Percentiles rank a stretch among this genome's conserved stretches.
phyloP scores from a whole-genome alignment of 495 filamentous ascomycete genomes.

The Amphirosellinia nigrospora region DNA sequence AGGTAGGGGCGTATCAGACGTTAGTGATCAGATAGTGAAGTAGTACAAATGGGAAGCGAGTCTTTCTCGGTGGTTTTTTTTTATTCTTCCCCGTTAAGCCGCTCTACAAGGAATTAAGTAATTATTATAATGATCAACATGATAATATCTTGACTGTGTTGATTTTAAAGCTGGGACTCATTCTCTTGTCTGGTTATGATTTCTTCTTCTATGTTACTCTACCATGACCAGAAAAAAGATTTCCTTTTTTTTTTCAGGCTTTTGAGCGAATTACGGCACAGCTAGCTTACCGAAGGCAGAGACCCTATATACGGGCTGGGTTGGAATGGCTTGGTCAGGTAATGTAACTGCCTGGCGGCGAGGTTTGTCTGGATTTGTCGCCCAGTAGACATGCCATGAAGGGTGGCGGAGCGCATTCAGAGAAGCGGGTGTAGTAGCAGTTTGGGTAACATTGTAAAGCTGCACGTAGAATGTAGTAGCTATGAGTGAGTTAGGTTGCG shows the following conservation, averaged over 20 bases:
- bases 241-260: no score
- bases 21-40: no score
- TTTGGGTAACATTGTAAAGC: neutral
- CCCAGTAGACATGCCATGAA: neutral
- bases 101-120: neutral
- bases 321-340: neutral
- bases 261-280: neutral
- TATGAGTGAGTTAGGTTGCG: neutral
- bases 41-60: neutral
- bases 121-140: neutral
- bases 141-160: neutral
- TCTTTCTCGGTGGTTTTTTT: neutral
- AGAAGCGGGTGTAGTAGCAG: neutral
- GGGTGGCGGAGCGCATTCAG: neutral
- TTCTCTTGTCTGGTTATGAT: neutral
- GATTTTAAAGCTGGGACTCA: neutral
- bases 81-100: neutral
- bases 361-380: no score
- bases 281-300: neutral
- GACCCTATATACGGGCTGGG: neutral
- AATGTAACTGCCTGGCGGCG: conserved; percentile 3
- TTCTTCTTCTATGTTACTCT: neutral
- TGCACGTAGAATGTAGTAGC: neutral
- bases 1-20: no score
- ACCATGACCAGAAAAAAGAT: neutral